Base-by-base conservation (phyloP, 2,329 filamentous ascomycete species). In the Hymenoscyphus fraxineus region DNA sequence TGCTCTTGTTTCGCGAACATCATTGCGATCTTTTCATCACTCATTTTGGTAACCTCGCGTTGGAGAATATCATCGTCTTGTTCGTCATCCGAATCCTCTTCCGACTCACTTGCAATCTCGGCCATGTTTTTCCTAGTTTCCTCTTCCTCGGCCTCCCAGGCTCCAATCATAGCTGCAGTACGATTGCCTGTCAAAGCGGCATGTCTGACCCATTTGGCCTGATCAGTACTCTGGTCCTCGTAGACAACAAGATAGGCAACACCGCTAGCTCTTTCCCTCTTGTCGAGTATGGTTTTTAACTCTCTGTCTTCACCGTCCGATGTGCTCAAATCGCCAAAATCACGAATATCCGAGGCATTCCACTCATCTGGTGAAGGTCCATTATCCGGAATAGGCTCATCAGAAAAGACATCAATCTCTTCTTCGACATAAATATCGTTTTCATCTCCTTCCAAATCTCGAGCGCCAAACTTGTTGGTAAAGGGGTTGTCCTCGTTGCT, bases 1-100 rank as follows among this genome's bases (percentile, higher is more conserved):
- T 88, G 84, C 74, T 86, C 82, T 71, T 88, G 83, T 73, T 86
- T 88, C 60, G 83, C 79, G 38, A 90, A 75, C 31, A 88, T 76
- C 47, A 82, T 79, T 47, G 88, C 88, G 47, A 91, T 78, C 22
- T 83, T 80, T 73, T 88, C 87, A 67, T 92, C 83, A 79, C 74
- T 88, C 86, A 70, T 91, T 5, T 73, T 70, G 15, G 76, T 76
- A 22, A 73, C 74, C 58, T 74, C 73, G 39, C 67, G 67, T 63
- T 73, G 69, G n/a, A 69, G 32, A n/a, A 72, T 31, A 32, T 82
- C 78, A 35, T 77, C 76, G n/a, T 69, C 67, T 12, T 65, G 60
- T 6, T 47, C 55, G 13, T 69, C 65, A 19, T 65, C 66, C 58
- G 76, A 73, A 2, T 78, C 76, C 19, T 77, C 73, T 19, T 68